Conservation (phyloP, 768 basidiomycete species). For the Boletus barrowsii region DNA sequence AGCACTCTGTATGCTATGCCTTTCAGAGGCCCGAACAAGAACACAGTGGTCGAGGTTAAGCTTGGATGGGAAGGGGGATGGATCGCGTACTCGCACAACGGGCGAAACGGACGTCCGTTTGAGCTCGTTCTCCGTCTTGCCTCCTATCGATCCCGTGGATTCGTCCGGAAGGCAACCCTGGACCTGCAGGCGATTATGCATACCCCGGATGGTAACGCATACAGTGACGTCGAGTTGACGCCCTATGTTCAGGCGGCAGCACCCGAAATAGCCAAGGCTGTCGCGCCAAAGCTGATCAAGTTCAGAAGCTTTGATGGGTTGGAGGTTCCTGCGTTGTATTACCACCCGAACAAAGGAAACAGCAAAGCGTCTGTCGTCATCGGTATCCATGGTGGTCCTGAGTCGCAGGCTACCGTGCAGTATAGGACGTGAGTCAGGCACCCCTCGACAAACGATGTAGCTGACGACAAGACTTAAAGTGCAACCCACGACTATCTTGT, state of each 20-base stretch:
- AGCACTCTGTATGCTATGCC: constrained; percentile 29
- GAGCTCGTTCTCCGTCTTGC: constrained; percentile 32
- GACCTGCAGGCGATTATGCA: constrained; percentile 25
- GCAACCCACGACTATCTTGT: constrained; percentile 40
- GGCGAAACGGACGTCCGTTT: constrained; percentile 31
- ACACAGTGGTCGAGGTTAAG: constrained; percentile 32
- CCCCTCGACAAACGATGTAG: neutral
- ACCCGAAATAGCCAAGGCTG: constrained; percentile 22
- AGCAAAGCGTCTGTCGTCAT: constrained; percentile 33
- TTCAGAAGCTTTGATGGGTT: constrained; percentile 43
- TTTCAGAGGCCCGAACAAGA: constrained; percentile 27
- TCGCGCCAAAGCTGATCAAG: constrained; percentile 33
- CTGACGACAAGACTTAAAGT: constrained; percentile 14
- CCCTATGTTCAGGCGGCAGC: constrained; percentile 36
- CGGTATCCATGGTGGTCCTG: constrained; percentile 41
- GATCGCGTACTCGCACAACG: constrained; percentile 31
- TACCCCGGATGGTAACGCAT: constrained; percentile 25
- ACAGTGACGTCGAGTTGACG: constrained; percentile 26
- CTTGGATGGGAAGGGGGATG: constrained; percentile 32
- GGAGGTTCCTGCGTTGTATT: constrained; percentile 41
- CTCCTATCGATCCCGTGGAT: constrained; percentile 31
- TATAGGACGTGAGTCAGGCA: constrained; percentile 28
- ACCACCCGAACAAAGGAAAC: constrained; percentile 33
- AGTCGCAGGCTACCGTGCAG: constrained; percentile 34
- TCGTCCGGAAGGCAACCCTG: constrained; percentile 26